Evolutionary conservation across 257 asterid species (phyloP), one percentile per base, ranked within the genome.

Genomic region (Solanum ossicruentum): DNA sequence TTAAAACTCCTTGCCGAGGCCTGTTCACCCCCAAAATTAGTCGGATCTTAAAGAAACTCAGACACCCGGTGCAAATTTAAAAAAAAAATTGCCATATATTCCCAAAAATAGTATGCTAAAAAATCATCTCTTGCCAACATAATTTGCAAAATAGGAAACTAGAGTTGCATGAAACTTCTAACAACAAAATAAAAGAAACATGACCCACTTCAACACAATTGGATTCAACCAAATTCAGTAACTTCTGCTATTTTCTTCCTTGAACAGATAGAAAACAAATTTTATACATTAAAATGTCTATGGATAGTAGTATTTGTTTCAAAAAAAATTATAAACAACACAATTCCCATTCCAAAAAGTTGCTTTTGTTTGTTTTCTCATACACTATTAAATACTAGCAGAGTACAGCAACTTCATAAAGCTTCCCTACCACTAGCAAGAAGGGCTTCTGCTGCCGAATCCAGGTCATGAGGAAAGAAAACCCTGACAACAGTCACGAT

Each of bases 391-490:
- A n/a, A 43, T 39, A 77, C 63, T 75, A 75, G 61, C 82, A 49
- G 61, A 75, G 61, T 23, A 23, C 11, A 23, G 12, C 13, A 52
- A 43, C 56, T 77, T 63, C 86, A 91, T 28, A 26, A n/a, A 75
- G 90, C 61, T 47, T 67, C 81, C 20, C 72, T 88, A 85, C 87
- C 91, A 84, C 88, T 87, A 83, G 91, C 66, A 90, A 93, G 98
- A 86, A 93, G 92, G 17, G 93, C 97, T 81, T 94, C 99, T 16
- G 97, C 98, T 84, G 93, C 95, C 0, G 97, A 87, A 85, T 95
- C 97, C 93, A 95, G 75, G 82, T 95, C 99, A 58, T 92, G 97
- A 3, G 99, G 98, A 86, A 95, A 94, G 87, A 95, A 95, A 60
- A 94, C 94, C 95, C 98, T 95, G 91, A 90, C 36, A 84, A 84